These are phyloP conservation scores for Pilatotrama ljubarskyi DNA, from an alignment of 768 basidiomycete species.

Conservation along the genomic window DNA sequence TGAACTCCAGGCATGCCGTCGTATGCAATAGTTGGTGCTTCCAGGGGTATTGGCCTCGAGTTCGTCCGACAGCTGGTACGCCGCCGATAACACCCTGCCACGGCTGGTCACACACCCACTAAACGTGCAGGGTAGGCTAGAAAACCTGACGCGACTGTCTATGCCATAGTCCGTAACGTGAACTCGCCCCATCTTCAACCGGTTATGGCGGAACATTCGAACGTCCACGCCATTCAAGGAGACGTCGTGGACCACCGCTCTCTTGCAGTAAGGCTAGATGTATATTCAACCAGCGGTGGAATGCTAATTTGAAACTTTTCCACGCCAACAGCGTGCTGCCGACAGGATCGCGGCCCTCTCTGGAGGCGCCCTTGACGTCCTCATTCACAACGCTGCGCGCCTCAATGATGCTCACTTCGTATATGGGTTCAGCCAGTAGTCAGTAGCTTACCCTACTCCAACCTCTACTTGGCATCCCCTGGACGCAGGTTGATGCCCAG, in stretches of 20 bases:
- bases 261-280: conserved; percentile 29
- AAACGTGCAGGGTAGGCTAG: too few relatives aligned
- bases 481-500: too few relatives aligned
- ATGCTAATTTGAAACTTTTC: not conserved
- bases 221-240: conserved; percentile 37
- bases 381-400: conserved; percentile 7
- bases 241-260: conserved; percentile 36
- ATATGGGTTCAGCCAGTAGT: conserved; percentile 7
- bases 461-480: too few relatives aligned
- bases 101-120: conserved; percentile 11
- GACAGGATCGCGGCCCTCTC: not conserved
- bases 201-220: conserved; percentile 14
- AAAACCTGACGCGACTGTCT: too few relatives aligned
- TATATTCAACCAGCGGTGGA: too few relatives aligned
- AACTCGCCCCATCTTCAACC: not conserved
- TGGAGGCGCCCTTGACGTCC: not conserved
- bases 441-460: not conserved
- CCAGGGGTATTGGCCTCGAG: conserved; percentile 26
- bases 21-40: conserved; percentile 25
- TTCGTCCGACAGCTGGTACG: conserved; percentile 7
- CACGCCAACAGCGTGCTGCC: not conserved
- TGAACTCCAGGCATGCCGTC: conserved; percentile 17
- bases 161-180: too few relatives aligned
- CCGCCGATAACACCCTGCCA: not conserved
- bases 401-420: not conserved